Conservation (phyloP, 805 yeast species). For the Saccharomycopsis sp. region DNA sequence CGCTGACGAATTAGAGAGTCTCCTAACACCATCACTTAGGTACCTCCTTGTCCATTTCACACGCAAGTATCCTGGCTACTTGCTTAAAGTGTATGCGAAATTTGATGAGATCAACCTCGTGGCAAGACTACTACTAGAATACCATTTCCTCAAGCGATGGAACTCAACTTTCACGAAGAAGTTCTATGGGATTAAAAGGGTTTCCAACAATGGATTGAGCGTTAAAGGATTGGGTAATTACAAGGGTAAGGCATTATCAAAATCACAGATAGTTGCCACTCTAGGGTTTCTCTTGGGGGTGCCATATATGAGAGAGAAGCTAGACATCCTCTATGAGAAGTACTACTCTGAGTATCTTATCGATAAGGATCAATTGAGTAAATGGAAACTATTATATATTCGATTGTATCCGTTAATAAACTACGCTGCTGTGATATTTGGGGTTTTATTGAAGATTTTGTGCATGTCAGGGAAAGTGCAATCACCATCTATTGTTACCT, state of each 20-base stretch:
- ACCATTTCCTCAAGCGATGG: slow-evolving; percentile 62
- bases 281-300: slow-evolving; percentile 55
- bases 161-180: slow-evolving; percentile 86
- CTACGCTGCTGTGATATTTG: slow-evolving; percentile 38
- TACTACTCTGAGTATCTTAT: slow-evolving; percentile 54
- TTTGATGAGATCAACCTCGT: slow-evolving; percentile 72
- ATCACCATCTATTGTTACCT: slow-evolving; percentile 57
- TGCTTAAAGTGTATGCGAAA: slow-evolving; percentile 52
- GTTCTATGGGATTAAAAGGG: slow-evolving; percentile 80
- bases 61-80: slow-evolving; percentile 62
- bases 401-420: slow-evolving; percentile 56
- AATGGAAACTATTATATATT: slow-evolving; percentile 39
- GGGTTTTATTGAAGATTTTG: slow-evolving; percentile 51
- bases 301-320: slow-evolving; percentile 64
- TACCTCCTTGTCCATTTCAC: slow-evolving; percentile 79
- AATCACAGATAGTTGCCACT: slow-evolving; percentile 47
- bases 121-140: slow-evolving; percentile 60
- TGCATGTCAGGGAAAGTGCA: slow-evolving; percentile 63
- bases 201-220: slow-evolving; percentile 27
- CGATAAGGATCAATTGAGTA: slow-evolving; percentile 23
- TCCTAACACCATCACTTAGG: slow-evolving; percentile 76
- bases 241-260: slow-evolving; percentile 38
- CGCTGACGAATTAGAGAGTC: slow-evolving; percentile 65
- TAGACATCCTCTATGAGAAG: slow-evolving; percentile 56
- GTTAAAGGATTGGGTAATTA: slow-evolving; percentile 6